phyloP scores from a whole-genome alignment of 768 basidiomycete species.

The Xerocomus brunneocitrinus region DNA sequence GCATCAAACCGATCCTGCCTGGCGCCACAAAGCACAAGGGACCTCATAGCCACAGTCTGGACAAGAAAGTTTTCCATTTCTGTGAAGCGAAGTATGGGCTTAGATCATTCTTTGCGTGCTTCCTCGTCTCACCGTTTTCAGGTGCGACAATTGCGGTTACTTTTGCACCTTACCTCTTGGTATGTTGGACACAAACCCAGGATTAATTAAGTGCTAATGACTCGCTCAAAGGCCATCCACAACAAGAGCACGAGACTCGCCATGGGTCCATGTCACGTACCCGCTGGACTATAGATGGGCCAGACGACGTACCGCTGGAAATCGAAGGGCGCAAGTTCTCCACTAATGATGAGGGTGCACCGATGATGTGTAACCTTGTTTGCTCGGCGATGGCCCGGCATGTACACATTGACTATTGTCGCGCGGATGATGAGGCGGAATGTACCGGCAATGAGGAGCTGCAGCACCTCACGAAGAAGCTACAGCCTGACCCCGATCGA shows the following conservation, averaged over 20 bases:
- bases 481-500: slow-evolving; percentile 44
- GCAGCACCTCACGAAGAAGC: slow-evolving; percentile 40
- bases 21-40: slow-evolving; percentile 43
- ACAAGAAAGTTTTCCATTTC: slow-evolving; percentile 45
- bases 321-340: slow-evolving; percentile 54
- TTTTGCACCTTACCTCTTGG: slow-evolving; percentile 55
- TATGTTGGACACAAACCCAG: slow-evolving; percentile 16
- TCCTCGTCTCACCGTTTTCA: slow-evolving; percentile 12
- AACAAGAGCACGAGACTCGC: slow-evolving; percentile 57
- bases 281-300: slow-evolving; percentile 53
- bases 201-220: neutral
- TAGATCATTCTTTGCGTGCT: neutral
- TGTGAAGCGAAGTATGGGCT: slow-evolving; percentile 43
- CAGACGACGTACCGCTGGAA: slow-evolving; percentile 46
- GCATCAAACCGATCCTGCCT: slow-evolving; percentile 42
- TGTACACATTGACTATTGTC: slow-evolving; percentile 53
- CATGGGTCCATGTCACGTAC: slow-evolving; percentile 62
- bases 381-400: slow-evolving; percentile 56
- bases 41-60: slow-evolving; percentile 45
- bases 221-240: slow-evolving; percentile 43
- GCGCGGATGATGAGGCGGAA: slow-evolving; percentile 30
- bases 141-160: slow-evolving; percentile 54
- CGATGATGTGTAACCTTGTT: slow-evolving; percentile 58
- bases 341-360: slow-evolving; percentile 51
- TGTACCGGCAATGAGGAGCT: slow-evolving; percentile 41